phyloP scores from a whole-genome alignment of 2,329 filamentous ascomycete species.

The Diaporthe eres region DNA sequence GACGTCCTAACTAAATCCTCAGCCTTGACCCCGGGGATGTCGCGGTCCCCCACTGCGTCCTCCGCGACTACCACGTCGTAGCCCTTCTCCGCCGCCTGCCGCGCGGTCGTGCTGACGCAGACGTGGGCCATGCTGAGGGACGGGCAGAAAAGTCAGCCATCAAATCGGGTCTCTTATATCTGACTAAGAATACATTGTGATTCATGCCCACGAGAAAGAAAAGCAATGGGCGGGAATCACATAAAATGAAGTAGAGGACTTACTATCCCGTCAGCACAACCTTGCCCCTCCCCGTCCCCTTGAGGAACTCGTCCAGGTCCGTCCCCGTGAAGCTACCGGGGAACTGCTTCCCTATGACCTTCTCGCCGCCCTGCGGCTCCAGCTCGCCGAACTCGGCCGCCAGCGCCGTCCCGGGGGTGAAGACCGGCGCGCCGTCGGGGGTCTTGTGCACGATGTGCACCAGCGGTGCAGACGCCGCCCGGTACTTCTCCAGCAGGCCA shows the following conservation, averaged over 20 bases:
- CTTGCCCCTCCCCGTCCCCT: conserved; percentile 67
- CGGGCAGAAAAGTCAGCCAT: conserved; percentile 12
- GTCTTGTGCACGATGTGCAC: conserved; percentile 74
- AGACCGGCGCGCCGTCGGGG: conserved; percentile 74
- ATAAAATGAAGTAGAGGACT: conserved; percentile 53
- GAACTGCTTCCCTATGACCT: conserved; percentile 69
- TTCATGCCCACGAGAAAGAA: neutral
- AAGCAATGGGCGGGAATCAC: neutral
- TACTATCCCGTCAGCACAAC: conserved; percentile 74
- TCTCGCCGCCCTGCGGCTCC: conserved; percentile 66
- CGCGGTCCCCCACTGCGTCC: conserved; percentile 75
- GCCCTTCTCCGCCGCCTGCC: conserved; percentile 71
- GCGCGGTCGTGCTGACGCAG: conserved; percentile 73
- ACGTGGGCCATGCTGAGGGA: conserved; percentile 66
- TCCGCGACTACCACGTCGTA: conserved; percentile 74
- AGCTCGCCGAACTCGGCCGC: conserved; percentile 74
- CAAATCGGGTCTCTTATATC: neutral
- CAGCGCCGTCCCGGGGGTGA: conserved; percentile 73
- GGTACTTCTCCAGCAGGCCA: conserved; percentile 71
- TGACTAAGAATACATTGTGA: neutral
- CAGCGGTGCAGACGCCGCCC: conserved; percentile 63
- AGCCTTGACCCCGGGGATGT: conserved; percentile 74
- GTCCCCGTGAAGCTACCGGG: conserved; percentile 74
- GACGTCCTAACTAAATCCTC: conserved; percentile 65
- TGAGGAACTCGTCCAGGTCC: conserved; percentile 68